Evolutionary conservation across 352 stramenopile genomes (phyloP).

Genomic region (Elongisporangium prolatum): DNA sequence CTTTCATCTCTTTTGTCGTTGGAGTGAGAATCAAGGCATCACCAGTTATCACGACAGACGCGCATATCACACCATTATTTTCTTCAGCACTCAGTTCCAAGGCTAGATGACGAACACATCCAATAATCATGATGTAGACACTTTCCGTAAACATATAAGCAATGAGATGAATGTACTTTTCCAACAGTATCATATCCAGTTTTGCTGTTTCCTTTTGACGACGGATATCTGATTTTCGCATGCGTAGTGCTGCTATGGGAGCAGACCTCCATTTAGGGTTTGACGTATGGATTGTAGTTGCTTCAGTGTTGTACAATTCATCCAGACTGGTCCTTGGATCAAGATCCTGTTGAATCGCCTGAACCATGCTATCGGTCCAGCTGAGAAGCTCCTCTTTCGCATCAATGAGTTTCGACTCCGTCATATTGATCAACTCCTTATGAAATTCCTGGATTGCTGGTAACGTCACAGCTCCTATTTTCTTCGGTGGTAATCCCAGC

Average conservation of each 20-base stretch:
- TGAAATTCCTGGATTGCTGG: conserved; percentile 40
- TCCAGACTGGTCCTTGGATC: conserved; percentile 43
- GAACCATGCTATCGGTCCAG: conserved; percentile 49
- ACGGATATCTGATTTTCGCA: conserved; percentile 23
- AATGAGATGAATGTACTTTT: conserved; percentile 50
- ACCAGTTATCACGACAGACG: conserved; percentile 36
- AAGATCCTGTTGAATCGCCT: conserved; percentile 29
- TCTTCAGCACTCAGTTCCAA: conserved; percentile 31
- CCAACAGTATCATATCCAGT: conserved; percentile 39
- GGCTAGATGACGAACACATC: conserved; percentile 27
- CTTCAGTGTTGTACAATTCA: conserved; percentile 40
- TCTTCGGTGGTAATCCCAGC: conserved; percentile 30
- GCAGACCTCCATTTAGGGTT: conserved; percentile 63
- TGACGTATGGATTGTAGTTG: conserved; percentile 30
- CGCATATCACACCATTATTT: conserved; percentile 36
- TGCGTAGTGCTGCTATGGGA: conserved; percentile 40
- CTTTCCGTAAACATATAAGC: conserved; percentile 71
- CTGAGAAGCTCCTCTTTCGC: conserved; percentile 50
- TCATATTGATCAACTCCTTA: conserved; percentile 23
- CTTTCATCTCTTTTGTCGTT: conserved; percentile 41
- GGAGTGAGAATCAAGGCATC: conserved; percentile 38
- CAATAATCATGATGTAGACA: conserved; percentile 61
- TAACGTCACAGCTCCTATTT: conserved; percentile 21
- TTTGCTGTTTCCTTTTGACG: conserved; percentile 37
- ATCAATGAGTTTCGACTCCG: conserved; percentile 63